A percentile compares a stretch with the other conserved stretches of the same genome.
Conservation (phyloP, 306 rosid genomes). For the Acacia acuminata region DNA sequence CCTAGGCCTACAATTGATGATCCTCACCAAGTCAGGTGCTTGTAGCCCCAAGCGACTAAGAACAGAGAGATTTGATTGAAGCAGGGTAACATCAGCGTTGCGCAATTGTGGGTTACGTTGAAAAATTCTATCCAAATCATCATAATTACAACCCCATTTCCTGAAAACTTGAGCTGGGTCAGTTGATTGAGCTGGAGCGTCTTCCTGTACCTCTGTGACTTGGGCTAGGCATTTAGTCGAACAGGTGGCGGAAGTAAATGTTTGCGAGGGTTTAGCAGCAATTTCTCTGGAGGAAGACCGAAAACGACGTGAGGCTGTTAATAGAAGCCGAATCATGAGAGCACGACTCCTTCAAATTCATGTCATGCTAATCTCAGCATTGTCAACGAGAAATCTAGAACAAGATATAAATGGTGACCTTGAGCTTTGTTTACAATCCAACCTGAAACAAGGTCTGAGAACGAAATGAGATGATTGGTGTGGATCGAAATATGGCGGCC, state of each 20-base stretch:
- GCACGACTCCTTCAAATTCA: neutral
- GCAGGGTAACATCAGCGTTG: slow-evolving; percentile 36
- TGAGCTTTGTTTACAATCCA: neutral
- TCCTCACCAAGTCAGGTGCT: slow-evolving; percentile 59
- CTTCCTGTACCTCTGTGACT: slow-evolving; percentile 27
- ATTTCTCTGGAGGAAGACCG: neutral
- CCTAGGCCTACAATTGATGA: slow-evolving; percentile 62
- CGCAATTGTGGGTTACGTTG: slow-evolving; percentile 44
- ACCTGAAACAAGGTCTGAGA: neutral
- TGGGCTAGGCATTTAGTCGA: slow-evolving; percentile 53
- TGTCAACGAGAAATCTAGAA: neutral
- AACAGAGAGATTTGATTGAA: slow-evolving; percentile 52
- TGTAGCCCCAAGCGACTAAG: slow-evolving; percentile 55
- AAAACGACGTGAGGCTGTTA: slow-evolving; percentile 25
- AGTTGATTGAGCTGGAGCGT: neutral
- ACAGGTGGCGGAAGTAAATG: slow-evolving; percentile 48
- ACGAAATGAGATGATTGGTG: neutral
- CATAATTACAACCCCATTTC: slow-evolving; percentile 72
- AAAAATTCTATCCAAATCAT: slow-evolving; percentile 47
- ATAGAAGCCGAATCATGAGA: slow-evolving; percentile 45
- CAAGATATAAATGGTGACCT: neutral
- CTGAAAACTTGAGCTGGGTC: slow-evolving; percentile 47
- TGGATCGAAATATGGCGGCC: neutral
- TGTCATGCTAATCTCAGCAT: neutral
- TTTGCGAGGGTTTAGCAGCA: neutral